Conservation (phyloP, 176 grass and related monocot species). For the sorghum (Sorghum bicolor) region Sorghum_bicolor_NCBIv3 NC_012871.2:69882501-69883000, state of each 20-base stretch:
- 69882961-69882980: not conserved
- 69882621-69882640: not conserved
- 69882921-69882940: not conserved
- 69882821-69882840: not conserved
- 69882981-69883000: not conserved
- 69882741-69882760: not conserved
- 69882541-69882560: not conserved
- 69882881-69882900: not conserved
- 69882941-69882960: slow-evolving; percentile 1
- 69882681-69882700: not conserved
- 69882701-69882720: not conserved
- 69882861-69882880: slow-evolving; percentile 1
- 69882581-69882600: not conserved
- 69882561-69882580: not conserved
- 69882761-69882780: not conserved
- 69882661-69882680: not conserved
- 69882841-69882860: not conserved
- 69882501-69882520: not conserved
- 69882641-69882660: no score
- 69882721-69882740: no score
- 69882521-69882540: not conserved
- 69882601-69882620: not conserved
- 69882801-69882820: not conserved
- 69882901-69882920: not conserved
- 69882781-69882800: not conserved